A percentile compares a stretch with the other conserved stretches of the same genome.
Conservation (phyloP, 805 yeast genomes). For the Phaffomyces antillensis region DNA sequence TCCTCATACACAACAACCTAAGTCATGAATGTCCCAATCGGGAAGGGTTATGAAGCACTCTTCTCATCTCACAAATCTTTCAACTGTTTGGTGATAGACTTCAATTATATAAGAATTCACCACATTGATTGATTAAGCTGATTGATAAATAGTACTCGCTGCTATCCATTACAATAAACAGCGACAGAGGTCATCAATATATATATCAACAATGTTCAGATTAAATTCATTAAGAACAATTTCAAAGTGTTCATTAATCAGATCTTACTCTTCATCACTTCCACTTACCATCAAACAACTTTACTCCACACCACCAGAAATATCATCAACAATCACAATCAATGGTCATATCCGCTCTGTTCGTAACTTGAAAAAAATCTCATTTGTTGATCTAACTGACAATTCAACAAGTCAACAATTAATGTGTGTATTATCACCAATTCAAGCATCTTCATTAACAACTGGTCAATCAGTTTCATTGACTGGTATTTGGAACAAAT, state of each 20-base stretch:
- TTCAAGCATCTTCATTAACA: constrained; percentile 24
- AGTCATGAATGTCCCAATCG: too few relatives aligned
- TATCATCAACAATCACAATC: constrained; percentile 35
- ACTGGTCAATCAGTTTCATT: constrained; percentile 43
- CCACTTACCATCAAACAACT: constrained; percentile 13
- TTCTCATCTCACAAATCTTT: too few relatives aligned
- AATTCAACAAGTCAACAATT: constrained; percentile 57
- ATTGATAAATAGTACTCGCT: too few relatives aligned
- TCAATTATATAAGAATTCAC: too few relatives aligned
- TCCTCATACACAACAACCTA: too few relatives aligned
- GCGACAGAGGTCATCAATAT: too few relatives aligned
- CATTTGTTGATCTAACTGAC: constrained; percentile 75
- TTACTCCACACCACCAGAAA: constrained; percentile 13
- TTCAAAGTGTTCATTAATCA: not conserved
- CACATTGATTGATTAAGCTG: too few relatives aligned
- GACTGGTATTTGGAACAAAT: constrained; percentile 36
- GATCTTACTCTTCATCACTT: not conserved
- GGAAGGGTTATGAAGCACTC: too few relatives aligned
- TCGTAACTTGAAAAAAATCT: constrained; percentile 64
- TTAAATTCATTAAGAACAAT: not conserved
- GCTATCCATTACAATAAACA: too few relatives aligned
- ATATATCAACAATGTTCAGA: not conserved
- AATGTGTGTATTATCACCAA: constrained; percentile 45
- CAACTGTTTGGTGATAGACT: too few relatives aligned
- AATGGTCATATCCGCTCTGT: constrained; percentile 74